Base-by-base conservation (phyloP, 208 protist species). In the Novymonas esmeraldas region DNA sequence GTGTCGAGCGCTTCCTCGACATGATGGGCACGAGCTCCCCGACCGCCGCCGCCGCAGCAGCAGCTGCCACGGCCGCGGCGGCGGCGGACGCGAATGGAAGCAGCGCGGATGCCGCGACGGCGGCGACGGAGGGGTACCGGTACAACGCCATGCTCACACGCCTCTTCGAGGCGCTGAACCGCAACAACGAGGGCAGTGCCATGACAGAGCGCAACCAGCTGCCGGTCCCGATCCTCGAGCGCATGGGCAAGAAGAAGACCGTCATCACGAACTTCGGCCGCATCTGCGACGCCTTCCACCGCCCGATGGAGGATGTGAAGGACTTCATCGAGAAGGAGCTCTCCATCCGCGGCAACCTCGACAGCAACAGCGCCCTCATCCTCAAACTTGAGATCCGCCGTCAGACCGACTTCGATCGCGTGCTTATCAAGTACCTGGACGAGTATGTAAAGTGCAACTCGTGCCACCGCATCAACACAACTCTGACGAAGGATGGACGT, bases 301-400 rank as follows among this genome's bases (percentile, higher is more conserved):
- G 94, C 24, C 69, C 81, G 33, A 77, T 94, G 59, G 89, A 98
- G 55, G 87, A 96, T 36, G 79, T 97, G 46, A 92, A 97, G 80
- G 82, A 92, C 58, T 98, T 89, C 52, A 92, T 96, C 45, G 82
- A 95, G 56, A 94, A 91, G 78, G 94, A 98, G 79, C 84, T 98
- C 13, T 92, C 91, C 31, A 93, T 84, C 20, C 67, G 77, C 42
- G 91, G 92, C 20, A 94, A 92, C 77, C 70, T 97, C 9, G 92
- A 95, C 68, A 86, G 79, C 54, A 93, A 91, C 45, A 70, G 90
- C 63, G 85, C 87, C 0, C 84, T 98, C 49, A 95, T 96, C 64
- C 76, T 98, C 39, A 94, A 93, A 76, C 93, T 85, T 39, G 78
- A 97, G 60, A 94, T 92, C 52, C 89, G 93, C 34, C 91, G 85